phyloP scores from a whole-genome alignment of 176 grass and related monocot genomes.

The Oryza glumipatula region DNA sequence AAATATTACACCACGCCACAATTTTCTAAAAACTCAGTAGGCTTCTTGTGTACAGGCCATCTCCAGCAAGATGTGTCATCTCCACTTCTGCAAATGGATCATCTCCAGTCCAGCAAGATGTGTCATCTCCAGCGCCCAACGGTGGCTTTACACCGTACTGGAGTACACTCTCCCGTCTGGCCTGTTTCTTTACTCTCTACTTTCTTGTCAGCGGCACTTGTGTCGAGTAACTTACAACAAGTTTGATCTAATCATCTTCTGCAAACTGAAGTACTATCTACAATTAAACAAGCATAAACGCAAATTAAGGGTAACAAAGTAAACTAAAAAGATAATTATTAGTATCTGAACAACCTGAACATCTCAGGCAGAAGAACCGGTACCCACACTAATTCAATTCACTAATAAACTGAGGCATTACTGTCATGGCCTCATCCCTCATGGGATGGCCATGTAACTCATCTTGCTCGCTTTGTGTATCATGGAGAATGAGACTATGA shows the following conservation, averaged over 20 bases:
- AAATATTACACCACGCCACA: too few species aligned
- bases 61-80: too few species aligned
- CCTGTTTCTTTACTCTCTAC: constrained; percentile 57
- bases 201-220: constrained; percentile 53
- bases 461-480: too few species aligned
- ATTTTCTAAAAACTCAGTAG: too few species aligned
- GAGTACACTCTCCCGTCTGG: constrained; percentile 74
- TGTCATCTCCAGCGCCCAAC: too few species aligned
- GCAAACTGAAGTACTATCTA: constrained; percentile 75
- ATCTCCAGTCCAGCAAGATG: too few species aligned
- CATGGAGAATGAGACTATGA: too few species aligned
- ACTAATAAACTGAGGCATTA: background rate
- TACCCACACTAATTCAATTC: constrained; percentile 6
- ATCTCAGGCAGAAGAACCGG: background rate
- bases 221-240: constrained; percentile 47
- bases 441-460: background rate
- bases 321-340: background rate
- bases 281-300: background rate
- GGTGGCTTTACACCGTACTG: background rate
- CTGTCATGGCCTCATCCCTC: background rate
- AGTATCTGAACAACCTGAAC: background rate
- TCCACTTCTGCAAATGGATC: too few species aligned
- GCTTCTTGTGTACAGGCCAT: too few species aligned
- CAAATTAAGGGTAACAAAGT: too few species aligned
- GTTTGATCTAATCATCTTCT: constrained; percentile 61